Base-by-base conservation (phyloP, 2,329 filamentous ascomycete species). In the Colletotrichum sansevieriae region DNA sequence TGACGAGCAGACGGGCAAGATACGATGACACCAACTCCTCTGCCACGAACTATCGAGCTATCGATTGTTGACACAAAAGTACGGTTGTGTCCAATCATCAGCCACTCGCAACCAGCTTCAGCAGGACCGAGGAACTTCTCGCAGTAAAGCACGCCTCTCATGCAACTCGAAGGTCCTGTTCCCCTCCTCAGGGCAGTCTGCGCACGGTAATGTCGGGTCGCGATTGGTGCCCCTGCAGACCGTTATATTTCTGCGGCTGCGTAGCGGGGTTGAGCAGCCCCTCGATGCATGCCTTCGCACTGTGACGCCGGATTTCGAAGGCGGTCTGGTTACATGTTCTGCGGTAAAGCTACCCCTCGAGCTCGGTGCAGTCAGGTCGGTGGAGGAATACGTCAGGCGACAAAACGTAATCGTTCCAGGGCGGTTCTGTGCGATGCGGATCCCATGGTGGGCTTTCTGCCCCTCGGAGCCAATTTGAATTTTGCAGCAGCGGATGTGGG, bases 211-310 rank as follows among this genome's bases (percentile, higher is more conserved):
- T 33, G 52, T 51, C 65, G 62, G n/a, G 46, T 13, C 49, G 25
- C 62, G 63, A 69, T 69, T 67, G 66, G 63, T 62, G 63, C 56
- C 65, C 65, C 63, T 69, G 66, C 56, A 57, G 66, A 52, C 66
- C 63, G 66, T 69, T 67, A 44, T 57, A 67, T 57, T 65, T 56
- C 47, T 69, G 56, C 66, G 55, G 63, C 63, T 66, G 55, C 49
- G 61, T 67, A 52, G 66, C 57, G 66, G 66, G 63, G 56, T 69
- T 46, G 47, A 39, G 8, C 15, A 52, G 33, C 63, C 62, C 41
- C 63, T 67, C 66, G 49, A 35, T 4, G 43, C 43, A 20, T 12
- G 11, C 20, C 49, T 33, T 67, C 66, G 63, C 66, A 69, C 66
- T 69, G 63, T 69, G 66, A 54, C 43, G 18, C 35, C n/a, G 13